Base-by-base conservation (phyloP, 2,329 filamentous ascomycete genomes). In the Fusarium pininemorale region DNA sequence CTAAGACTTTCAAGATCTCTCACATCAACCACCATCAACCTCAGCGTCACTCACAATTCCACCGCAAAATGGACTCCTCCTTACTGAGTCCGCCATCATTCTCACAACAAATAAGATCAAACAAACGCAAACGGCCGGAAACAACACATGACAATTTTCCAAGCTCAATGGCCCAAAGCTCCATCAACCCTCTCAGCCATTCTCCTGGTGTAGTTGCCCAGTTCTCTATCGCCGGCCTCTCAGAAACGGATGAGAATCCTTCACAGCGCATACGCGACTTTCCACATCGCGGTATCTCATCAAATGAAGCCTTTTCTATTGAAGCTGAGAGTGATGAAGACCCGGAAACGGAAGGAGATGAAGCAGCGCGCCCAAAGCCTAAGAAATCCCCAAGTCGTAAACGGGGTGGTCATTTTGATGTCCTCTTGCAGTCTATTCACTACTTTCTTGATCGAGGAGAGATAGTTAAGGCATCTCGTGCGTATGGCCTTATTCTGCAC, bases 401-500 rank as follows among this genome's bases (percentile, higher is more conserved):
- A 45, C 73, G 70, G 3, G 75, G 73, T 28, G 74, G 84, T 24
- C 92, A 95, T 82, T 82, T 96, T 10, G 86, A 89, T 63, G 89
- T 91, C 16, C 83, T 98, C 64, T 90, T 90, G 4, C 87, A 91
- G 7, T 85, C 95, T 24, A 83, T 96, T 75, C 92, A 96, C 81
- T 89, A 89, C 41, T 94, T 92, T 77, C 86, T 98, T 45, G 87
- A 92, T 35, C 86, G 90, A 69, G 89, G 90, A 38, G 92, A 97
- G 77, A 91, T 94, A 67, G 74, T 86, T 5, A 91, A 93, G 45
- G 95, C 95, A 1, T 89, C 89, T 56, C 87, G 93, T 68, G 93
- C 93, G 1, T 96, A 94, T 87, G 92, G 90, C 3, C 83, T 97
- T 73, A 86, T 98, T 38, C 80, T 95, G 53, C 89, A 92, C 55